Base-by-base conservation (phyloP, 257 asterid species). In the Solanum chaucha region DNA sequence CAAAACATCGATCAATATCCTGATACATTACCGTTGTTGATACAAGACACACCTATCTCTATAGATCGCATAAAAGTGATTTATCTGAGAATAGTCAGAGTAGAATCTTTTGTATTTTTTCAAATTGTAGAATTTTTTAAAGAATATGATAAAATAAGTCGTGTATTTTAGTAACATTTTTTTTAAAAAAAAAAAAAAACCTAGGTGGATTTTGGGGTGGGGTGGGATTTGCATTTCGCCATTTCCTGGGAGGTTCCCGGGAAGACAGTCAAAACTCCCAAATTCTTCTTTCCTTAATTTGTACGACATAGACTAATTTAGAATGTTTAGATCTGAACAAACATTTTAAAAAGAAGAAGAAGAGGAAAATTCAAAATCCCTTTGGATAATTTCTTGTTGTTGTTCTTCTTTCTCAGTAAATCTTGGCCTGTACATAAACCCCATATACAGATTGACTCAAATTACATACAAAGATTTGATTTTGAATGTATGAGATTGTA, bases 91-190 rank as follows among this genome's bases (percentile, higher is more conserved):
- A 48, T 48, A 46, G 19, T 13, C 0, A 14, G 6, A 5, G 59
- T 14, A 5, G 3, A 0, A 14, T 48, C 0, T 48, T 48, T 48
- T 48, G 59, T 48, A 5, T 48, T 48, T 48, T 48, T 48, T 48
- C 48, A 41, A 41, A 3, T 3, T 0, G 0, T 41, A 11, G 51
- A 44, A 11, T 0, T 0, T 44, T 44, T 11, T 3, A 44, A 44
- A 44, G 15, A 44, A 44, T 44, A 44, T 44, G 0, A 44, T 44
- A 44, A 41, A 41, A 41, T 10, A 41, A 10, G 0, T 32, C 4
- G 35, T 32, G 35, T 0, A 32, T 32, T 32, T 32, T 32, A 0
- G 35, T 32, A 32, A 32, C 35, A 3, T 32, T 32, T 32, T 32
- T 32, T 32, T 32, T 32, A 3, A 32, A 32, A 32, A 32, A 32